Base-by-base conservation (phyloP, 805 yeast species). In the Candida coleopterorum region DNA sequence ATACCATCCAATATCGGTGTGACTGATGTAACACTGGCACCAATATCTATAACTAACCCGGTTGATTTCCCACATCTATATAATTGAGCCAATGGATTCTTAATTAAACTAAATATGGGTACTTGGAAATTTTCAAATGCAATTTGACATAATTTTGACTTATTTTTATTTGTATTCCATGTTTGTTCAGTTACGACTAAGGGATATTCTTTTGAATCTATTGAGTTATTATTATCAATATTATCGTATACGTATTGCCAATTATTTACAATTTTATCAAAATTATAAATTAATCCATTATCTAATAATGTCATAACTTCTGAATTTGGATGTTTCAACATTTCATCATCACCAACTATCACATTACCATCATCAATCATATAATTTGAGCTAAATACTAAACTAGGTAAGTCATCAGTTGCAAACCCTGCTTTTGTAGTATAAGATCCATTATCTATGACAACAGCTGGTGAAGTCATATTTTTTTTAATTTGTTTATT, bases 1-100 rank as follows among this genome's bases (percentile, higher is more conserved):
- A 75, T 72, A 25, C 95, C 96, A 49, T 84, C 88, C 43, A 77
- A 61, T 14, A 86, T 74, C 8, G 95, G 94, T 0, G 93, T 82
- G 8, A 86, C 85, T 22, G 80, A 71, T 12, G 81, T 71, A 4
- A 76, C 74, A 3, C 81, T 68, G 8, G 84, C 70, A 2, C 96
- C 96, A 30, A 88, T 60, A 54, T 89, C 96, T 18, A 88, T 72
- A 7, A 88, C 85, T 40, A 89, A 66, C 4, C 90, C 87, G 9
- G 83, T 80, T 18, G 85, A 73, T 51, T 79, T 78, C 2, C 94
- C 90, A 45, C 79, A 68, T n/a, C 88, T 81, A 53, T 83, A 81
- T 3, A 85, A 74, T 32, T 79, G 80, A 24, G 90, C 84, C 37
- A 89, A 61, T 6, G 95, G 95, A 25, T 80, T 75, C 53, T 84